Evolutionary conservation across 192 early-diverging fungal species (phyloP), one percentile per base, ranked within the genome.

Genomic region (Chytriomyces sp.): DNA sequence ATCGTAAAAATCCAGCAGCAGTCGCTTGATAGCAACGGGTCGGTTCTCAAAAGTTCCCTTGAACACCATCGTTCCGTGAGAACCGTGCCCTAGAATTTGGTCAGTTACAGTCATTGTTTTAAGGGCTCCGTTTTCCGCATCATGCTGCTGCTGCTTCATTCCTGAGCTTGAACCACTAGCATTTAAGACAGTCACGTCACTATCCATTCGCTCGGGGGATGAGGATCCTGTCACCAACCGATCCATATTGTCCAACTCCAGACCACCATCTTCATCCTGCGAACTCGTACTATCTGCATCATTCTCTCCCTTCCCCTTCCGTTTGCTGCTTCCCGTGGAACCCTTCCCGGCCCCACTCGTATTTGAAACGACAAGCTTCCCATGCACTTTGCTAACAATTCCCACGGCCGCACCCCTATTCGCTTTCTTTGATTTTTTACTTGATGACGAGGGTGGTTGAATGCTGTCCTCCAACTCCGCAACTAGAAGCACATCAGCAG

Each of bases 61-160:
- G 79, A 94, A 97, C 48, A 99, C 97, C 8, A 98, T 92, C 0
- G 98, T 99, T 18, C 98, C 98, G 80, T 98, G 96, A 66, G 93
- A 94, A 72, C 98, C 98, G 79, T 96, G 94, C 5, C 96, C 96
- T 77, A 91, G 72, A 50, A 92, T 81, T 5, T 83, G 85, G 67
- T 91, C 88, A 0, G 91, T 82, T 11, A 94, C 83, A 8, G 81
- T 78, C 11, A 96, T 82, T 0, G 88, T 85, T 59, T 87, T 82
- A 0, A 89, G 82, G 48, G 68, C 48, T n/a, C 74, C 50, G 45
- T 45, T 47, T 28, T 59, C 74, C 49, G 65, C 78, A 61, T 28
- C 48, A 57, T 57, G 53, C 53, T n/a, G 16, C 53, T n/a, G 16
- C 16, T n/a, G 16, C 13, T 20, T 57, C 20, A n/a, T 20, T 13